Base-by-base conservation (phyloP, 2,329 filamentous ascomycete species). In the Colletotrichum spinosum region DNA sequence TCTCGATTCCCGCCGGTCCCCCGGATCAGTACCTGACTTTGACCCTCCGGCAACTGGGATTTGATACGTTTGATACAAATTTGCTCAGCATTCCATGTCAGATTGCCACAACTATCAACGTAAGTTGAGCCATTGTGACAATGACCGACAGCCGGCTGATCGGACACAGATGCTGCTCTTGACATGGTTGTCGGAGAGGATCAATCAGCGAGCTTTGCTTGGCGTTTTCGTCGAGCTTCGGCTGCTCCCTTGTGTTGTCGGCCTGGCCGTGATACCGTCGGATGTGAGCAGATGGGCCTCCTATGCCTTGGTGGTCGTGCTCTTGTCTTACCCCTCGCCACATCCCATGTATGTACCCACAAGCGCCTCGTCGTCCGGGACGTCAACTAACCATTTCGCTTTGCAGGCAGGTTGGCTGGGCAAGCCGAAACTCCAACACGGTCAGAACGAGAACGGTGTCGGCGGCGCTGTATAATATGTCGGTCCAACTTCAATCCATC, bases 371-470 rank as follows among this genome's bases (percentile, higher is more conserved):
- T 15, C 34, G 35, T 9, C 49, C 34, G n/a, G 34, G 44, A 41
- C 34, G 34, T 42, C 50, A 12, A 8, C n/a, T 52, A 11, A 37
- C 48, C 8, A n/a, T 61, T n/a, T 2, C 25, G 3, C 83, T 88
- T 69, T 83, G 85, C 0, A 83, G 88, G 17, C 79, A 82, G 68
- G 81, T 83, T 8, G 79, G 72, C 37, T 84, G 81, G 80, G 80
- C 79, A 69, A 81, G 79, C 2, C 78, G 85, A 60, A 91, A 91
- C 71, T 84, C 86, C 3, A 88, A 88, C 67, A 81, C 83, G 1
- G 86, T 91, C 8, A 81, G 88, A n/a, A 86, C 85, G 6, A 79
- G 88, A 8, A 87, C 88, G 2, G 86, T 91, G 3, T 86, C 86
- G 0, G 84, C 87, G 0, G 88, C 86, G 0, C 76, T 86, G 12